phyloP scores from a whole-genome alignment of 169 alveolate genomes.

The Theileria equi region DNA sequence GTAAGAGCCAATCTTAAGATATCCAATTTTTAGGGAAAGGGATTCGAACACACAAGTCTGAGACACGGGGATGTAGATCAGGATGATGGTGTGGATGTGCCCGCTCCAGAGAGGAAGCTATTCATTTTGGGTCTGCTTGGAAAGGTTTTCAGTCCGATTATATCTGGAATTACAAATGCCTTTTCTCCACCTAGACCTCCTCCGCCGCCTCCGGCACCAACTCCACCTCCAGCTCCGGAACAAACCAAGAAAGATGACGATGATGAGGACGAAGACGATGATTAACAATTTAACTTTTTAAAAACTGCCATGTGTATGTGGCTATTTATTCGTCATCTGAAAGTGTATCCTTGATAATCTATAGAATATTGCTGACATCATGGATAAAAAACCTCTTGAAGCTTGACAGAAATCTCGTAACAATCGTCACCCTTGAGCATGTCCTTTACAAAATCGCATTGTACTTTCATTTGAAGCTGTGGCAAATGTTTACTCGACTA shows the following conservation, averaged over 20 bases:
- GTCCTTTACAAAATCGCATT: slow-evolving; percentile 76
- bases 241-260: slow-evolving; percentile 12
- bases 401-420: slow-evolving; percentile 69
- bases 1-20: too few relatives aligned
- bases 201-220: slow-evolving; percentile 54
- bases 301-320: neutral
- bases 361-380: neutral
- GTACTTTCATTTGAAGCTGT: slow-evolving; percentile 72
- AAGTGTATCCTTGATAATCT: slow-evolving; percentile 30
- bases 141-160: slow-evolving; percentile 30
- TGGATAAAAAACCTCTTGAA: slow-evolving; percentile 53
- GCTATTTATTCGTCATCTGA: slow-evolving; percentile 39
- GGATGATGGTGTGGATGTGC: slow-evolving; percentile 10
- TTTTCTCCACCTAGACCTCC: slow-evolving; percentile 38
- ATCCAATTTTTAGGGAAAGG: too few relatives aligned
- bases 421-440: slow-evolving; percentile 74
- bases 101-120: slow-evolving; percentile 30
- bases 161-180: neutral
- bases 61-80: neutral
- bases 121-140: slow-evolving; percentile 15
- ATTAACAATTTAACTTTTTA: neutral
- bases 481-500: neutral
- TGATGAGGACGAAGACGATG: slow-evolving; percentile 9
- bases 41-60: too few relatives aligned
- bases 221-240: slow-evolving; percentile 32